Evolutionary conservation across 75 land plant genomes (phyloP).

Genomic region (Pseudotsuga menziesii): DNA sequence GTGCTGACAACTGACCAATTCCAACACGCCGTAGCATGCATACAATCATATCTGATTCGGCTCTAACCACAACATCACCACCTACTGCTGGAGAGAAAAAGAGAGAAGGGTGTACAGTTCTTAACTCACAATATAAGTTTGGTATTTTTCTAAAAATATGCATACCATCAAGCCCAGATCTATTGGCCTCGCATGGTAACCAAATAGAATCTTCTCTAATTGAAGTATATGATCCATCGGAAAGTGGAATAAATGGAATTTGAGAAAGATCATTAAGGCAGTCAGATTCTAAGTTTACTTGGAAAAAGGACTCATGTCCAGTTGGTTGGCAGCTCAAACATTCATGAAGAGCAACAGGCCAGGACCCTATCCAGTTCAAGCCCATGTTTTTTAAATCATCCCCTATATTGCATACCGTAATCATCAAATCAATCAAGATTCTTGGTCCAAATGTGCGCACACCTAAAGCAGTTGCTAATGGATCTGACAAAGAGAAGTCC

Average conservation of each 20-base stretch:
- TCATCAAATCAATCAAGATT: conserved; percentile 46
- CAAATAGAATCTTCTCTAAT: conserved; percentile 69
- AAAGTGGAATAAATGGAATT: conserved; percentile 72
- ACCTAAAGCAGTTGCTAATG: conserved; percentile 67
- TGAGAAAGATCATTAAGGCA: conserved; percentile 25
- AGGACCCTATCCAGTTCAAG: conserved; percentile 63
- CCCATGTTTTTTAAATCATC: conserved; percentile 45
- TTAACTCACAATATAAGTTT: conserved; percentile 44
- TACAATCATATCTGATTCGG: conserved; percentile 17
- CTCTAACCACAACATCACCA: conserved; percentile 8
- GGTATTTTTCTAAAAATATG: conserved; percentile 33
- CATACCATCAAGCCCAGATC: conserved; percentile 24
- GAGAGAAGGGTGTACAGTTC: conserved; percentile 59
- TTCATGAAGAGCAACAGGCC: conserved; percentile 49
- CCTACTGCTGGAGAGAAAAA: conserved; percentile 16
- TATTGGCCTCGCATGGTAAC: conserved; percentile 50
- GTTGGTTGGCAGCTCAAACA: conserved; percentile 22
- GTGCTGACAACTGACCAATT: conserved; percentile 62
- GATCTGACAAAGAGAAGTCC: conserved; percentile 58
- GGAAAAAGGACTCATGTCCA: background rate
- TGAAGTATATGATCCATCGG: conserved; percentile 65
- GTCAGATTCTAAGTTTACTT: conserved; percentile 21
- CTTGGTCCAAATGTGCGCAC: conserved; percentile 65
- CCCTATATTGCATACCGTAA: conserved; percentile 36
- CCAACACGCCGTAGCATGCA: conserved; percentile 56